Evolutionary conservation across 257 asterid genomes (phyloP).

Genomic region (Solanum piurae): DNA sequence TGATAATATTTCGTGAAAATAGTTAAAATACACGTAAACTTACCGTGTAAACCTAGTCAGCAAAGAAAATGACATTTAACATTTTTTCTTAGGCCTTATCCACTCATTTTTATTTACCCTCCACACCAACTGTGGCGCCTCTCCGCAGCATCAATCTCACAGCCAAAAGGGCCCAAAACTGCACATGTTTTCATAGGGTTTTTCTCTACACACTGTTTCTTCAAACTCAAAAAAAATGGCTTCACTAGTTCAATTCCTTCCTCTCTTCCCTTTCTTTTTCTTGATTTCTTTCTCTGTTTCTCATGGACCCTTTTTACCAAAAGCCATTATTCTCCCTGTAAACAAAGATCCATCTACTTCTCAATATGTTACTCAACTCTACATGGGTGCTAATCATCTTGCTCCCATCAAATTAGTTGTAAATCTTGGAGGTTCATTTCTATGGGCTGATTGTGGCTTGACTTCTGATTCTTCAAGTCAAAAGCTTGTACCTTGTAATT

Average conservation of each 20-base stretch:
- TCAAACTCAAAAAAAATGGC: constrained; percentile 18
- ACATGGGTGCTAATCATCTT: constrained; percentile 24
- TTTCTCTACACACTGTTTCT: background rate
- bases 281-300: constrained; percentile 15
- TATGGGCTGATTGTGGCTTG: constrained; percentile 40
- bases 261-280: constrained; percentile 8
- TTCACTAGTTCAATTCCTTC: constrained; percentile 5
- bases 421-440: constrained; percentile 43
- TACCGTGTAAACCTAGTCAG: constrained; percentile 22
- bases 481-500: constrained; percentile 25
- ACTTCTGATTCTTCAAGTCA: constrained; percentile 10
- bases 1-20: rapidly evolving
- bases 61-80: background rate
- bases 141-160: constrained; percentile 17
- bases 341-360: constrained; percentile 47
- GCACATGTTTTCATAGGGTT: background rate
- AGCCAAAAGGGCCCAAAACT: background rate
- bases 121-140: constrained; percentile 14
- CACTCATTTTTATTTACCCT: background rate
- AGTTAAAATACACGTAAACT: rapidly evolving
- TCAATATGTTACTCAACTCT: constrained; percentile 41
- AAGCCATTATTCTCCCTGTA: constrained; percentile 39
- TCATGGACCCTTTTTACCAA: constrained; percentile 49
- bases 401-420: constrained; percentile 34
- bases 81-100: constrained; percentile 18